Evolutionary conservation across 2,329 filamentous ascomycete genomes (phyloP), one percentile per base, ranked within the genome.

Genomic region (Samsoniella hepiali): DNA sequence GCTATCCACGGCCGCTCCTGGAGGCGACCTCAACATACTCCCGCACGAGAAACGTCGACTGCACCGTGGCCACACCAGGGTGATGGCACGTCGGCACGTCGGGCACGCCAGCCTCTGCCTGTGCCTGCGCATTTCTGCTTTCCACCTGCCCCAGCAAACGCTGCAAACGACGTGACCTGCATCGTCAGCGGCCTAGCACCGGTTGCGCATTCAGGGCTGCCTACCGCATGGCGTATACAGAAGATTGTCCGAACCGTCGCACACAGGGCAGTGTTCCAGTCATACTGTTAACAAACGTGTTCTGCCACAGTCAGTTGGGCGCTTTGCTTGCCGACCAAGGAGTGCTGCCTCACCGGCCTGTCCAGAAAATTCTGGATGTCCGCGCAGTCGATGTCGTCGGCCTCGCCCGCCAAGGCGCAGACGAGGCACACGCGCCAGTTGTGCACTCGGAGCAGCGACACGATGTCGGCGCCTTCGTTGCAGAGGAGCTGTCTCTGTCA

Each of bases 371-470:
- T 36, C 49, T 53, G 49, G 8, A 55, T 55, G 38, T 44, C 53
- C 38, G 53, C 15, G 53, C 53, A 40, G 53, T 56, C 27, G 27
- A 56, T 42, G 38, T 56, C 53, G 15, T 56, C 53, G 36, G 36
- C 53, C 38, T 56, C 53, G 53, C 53, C 53, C 27, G 22, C 53
- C 38, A 56, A 42, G 22, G 53, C 53, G 53, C 38, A 56, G 36
- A 56, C 53, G 38, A 56, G 53, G 53, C 53, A 56, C 13, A 44
- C 53, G 53, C 38, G 53, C 53, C 53, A 56, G 53, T 32, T 56
- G 53, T 56, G 53, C 27, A 15, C 38, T 10, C 38, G 53, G 9
- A 56, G 53, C 22, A 56, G n/a, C 17, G 50, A 54, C 50, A 54
- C 32, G 11, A 54, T 38, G 32, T 54, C 50, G n/a, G 50, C 50